Percentiles rank a stretch among this genome's conserved stretches.
phyloP scores from a whole-genome alignment of 805 yeast species.

The Suhomyces prunicola region DNA sequence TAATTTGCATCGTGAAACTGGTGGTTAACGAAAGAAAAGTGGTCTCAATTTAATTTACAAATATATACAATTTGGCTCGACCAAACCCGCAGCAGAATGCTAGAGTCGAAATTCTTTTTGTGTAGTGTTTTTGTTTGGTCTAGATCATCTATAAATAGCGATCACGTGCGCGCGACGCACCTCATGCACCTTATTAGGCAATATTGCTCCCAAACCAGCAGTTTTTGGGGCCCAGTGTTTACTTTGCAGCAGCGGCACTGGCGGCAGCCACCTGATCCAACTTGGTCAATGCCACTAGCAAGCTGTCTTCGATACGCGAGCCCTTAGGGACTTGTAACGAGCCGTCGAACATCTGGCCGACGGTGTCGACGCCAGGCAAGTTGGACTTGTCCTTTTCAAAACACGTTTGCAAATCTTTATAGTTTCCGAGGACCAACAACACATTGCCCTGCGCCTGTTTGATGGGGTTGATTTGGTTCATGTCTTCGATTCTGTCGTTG shows the following conservation, averaged over 20 bases:
- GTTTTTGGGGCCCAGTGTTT: not conserved
- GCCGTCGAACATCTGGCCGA: conserved; percentile 70
- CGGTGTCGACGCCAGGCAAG: conserved; percentile 51
- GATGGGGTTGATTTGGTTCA: conserved; percentile 14
- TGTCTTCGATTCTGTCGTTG: conserved; percentile 19
- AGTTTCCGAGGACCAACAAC: conserved; percentile 61
- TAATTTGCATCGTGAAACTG: conserved; percentile 31
- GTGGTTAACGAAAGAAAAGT: not conserved
- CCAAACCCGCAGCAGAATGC: not conserved
- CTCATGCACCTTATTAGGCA: not conserved
- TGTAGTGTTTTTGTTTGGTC: conserved; percentile 3
- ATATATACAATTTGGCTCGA: not conserved
- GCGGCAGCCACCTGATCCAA: conserved; percentile 1
- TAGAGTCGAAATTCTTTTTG: conserved; percentile 1
- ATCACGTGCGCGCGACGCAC: not conserved
- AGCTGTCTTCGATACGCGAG: conserved; percentile 68
- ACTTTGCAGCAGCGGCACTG: not conserved
- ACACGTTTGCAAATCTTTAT: conserved; percentile 52
- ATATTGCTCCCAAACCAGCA: not conserved
- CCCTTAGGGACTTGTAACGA: conserved; percentile 51
- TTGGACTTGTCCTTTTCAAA: conserved; percentile 49
- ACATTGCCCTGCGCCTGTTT: conserved; percentile 26
- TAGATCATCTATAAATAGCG: conserved; percentile 2
- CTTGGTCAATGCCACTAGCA: conserved; percentile 53
- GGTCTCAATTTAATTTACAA: not conserved